Conservation (phyloP, 2,329 filamentous ascomycete species). For the Apiospora sp. region DNA sequence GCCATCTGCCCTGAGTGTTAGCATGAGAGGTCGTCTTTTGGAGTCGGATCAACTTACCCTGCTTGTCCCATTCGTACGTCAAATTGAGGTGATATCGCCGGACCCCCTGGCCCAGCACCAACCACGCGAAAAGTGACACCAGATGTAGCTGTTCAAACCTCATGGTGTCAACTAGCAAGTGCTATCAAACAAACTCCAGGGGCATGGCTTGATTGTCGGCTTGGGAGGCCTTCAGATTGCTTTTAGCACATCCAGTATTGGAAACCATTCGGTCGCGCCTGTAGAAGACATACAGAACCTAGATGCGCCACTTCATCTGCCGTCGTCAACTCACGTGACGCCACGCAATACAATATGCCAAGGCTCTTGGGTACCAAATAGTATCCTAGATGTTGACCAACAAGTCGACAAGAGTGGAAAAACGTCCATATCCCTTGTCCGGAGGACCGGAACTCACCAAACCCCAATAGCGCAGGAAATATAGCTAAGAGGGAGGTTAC, state of each 20-base stretch:
- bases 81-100: conserved; percentile 11
- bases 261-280: background rate
- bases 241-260: background rate
- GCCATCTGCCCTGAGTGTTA: conserved; percentile 26
- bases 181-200: background rate
- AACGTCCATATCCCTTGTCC: no score
- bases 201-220: background rate
- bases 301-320: background rate
- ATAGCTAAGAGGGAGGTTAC: no score
- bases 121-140: background rate
- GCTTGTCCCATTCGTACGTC: conserved; percentile 21
- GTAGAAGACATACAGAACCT: no score
- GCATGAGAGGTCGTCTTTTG: conserved; percentile 4
- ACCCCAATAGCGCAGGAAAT: no score
- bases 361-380: background rate
- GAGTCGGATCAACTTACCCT: conserved; percentile 25
- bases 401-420: background rate
- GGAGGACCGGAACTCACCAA: no score
- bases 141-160: background rate
- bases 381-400: background rate
- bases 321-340: background rate
- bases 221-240: background rate
- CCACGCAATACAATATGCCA: background rate
- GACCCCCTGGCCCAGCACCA: background rate
- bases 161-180: background rate